Conservation (phyloP, 106 monocot genomes). For the Dendrobium chrysotoxum region DNA sequence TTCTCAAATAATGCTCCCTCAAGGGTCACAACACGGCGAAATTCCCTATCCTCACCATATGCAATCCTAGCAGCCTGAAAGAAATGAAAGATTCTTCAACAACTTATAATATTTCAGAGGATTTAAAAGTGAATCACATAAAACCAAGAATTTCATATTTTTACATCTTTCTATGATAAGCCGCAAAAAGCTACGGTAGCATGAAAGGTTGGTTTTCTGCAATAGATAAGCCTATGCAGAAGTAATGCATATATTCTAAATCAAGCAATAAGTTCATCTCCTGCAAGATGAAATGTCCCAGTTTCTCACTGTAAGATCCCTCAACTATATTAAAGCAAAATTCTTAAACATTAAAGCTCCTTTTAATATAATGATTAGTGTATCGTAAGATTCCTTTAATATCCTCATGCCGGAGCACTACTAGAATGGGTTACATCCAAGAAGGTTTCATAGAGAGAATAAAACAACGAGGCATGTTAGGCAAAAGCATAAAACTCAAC, state of each 20-base stretch:
- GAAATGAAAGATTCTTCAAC: slow-evolving; percentile 2
- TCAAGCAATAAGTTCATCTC: no score
- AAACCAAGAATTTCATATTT: no score
- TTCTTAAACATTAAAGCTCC: neutral
- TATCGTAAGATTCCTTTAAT: neutral
- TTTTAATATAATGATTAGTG: neutral
- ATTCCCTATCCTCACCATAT: slow-evolving; percentile 62
- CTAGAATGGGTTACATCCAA: neutral
- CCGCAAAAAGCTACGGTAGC: neutral
- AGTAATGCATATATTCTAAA: neutral
- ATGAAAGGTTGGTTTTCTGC: neutral
- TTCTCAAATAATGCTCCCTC: slow-evolving; percentile 86
- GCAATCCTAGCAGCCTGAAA: slow-evolving; percentile 77
- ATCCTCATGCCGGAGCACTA: neutral
- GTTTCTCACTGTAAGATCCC: no score
- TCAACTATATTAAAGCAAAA: neutral
- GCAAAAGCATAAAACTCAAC: neutral
- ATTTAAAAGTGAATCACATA: no score
- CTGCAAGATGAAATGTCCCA: no score
- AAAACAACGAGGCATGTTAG: neutral
- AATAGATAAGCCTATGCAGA: neutral
- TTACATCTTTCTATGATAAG: no score
- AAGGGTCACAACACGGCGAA: slow-evolving; percentile 83
- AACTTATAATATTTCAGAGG: neutral
- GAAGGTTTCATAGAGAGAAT: neutral